Evolutionary conservation across 345 rosid genomes (phyloP).

Genomic region (Cardamine occulta): DNA sequence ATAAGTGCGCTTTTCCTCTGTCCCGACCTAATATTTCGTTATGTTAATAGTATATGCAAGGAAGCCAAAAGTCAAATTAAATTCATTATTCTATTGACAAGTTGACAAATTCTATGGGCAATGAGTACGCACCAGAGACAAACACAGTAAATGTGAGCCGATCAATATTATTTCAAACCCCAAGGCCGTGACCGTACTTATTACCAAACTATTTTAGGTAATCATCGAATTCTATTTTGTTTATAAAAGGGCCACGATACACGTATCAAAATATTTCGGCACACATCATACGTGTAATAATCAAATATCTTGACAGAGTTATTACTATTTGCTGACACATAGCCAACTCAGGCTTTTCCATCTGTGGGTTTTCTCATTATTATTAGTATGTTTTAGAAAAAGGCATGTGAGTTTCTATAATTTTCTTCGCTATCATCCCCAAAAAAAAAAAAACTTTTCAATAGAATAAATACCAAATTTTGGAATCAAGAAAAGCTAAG

Average conservation of each 20-base stretch:
- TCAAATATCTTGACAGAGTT: conserved; percentile 22
- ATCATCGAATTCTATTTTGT: background rate
- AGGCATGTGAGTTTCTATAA: background rate
- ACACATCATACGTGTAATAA: conserved; percentile 18
- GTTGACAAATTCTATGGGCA: conserved; percentile 14
- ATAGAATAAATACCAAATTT: background rate
- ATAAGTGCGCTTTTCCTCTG: conserved; percentile 21
- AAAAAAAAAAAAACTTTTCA: background rate
- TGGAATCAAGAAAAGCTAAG: background rate
- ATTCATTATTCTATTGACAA: conserved; percentile 11
- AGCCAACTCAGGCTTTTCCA: conserved; percentile 30
- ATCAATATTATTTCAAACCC: background rate
- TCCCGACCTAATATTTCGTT: conserved; percentile 33
- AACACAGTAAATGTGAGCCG: conserved; percentile 15
- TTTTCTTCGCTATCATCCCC: background rate
- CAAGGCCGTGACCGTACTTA: conserved; percentile 44
- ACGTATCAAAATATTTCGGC: background rate
- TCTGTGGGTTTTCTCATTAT: conserved; percentile 1
- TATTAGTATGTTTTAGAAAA: background rate
- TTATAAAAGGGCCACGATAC: background rate
- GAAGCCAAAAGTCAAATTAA: conserved; percentile 26
- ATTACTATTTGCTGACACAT: conserved; percentile 18
- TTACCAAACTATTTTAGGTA: conserved; percentile 26
- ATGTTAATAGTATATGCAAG: background rate
- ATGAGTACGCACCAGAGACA: conserved; percentile 19